phyloP scores from a whole-genome alignment of 1,139 yeast genomes.

The Sugiyamaella xylanicola region DNA sequence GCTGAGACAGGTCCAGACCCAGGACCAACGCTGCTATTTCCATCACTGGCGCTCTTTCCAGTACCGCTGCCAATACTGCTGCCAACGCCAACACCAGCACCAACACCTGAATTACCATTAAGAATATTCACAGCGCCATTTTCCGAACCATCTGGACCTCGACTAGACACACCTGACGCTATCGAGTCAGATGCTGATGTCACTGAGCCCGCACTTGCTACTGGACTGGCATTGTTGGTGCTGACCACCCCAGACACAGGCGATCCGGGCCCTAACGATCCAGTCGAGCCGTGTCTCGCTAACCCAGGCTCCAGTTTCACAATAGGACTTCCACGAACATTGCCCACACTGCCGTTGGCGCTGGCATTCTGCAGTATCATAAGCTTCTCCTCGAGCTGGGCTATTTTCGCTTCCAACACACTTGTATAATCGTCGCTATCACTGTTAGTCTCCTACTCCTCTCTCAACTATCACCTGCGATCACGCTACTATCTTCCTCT shows the following conservation, averaged over 20 bases:
- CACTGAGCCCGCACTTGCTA: neutral
- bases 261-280: slow-evolving; percentile 11
- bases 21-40: no score
- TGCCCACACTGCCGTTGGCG: neutral
- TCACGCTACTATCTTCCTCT: no score
- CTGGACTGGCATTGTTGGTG: slow-evolving; percentile 17
- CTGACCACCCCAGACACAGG: slow-evolving; percentile 17
- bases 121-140: no score
- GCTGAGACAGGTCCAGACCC: no score
- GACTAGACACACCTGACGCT: no score
- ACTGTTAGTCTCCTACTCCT: no score
- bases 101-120: neutral
- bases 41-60: neutral
- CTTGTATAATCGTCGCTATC: slow-evolving; percentile 54
- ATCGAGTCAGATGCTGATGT: neutral
- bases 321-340: neutral
- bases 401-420: slow-evolving; percentile 54
- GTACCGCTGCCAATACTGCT: neutral
- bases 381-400: slow-evolving; percentile 48
- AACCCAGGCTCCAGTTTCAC: slow-evolving; percentile 6
- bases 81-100: neutral
- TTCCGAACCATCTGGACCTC: no score
- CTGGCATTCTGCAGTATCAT: slow-evolving; percentile 7
- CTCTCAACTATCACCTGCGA: neutral
- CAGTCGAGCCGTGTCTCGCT: neutral